These are phyloP conservation scores for Chlorella sorokiniana DNA, from an alignment of 139 green algal genomes.

Conservation along the genomic window DNA sequence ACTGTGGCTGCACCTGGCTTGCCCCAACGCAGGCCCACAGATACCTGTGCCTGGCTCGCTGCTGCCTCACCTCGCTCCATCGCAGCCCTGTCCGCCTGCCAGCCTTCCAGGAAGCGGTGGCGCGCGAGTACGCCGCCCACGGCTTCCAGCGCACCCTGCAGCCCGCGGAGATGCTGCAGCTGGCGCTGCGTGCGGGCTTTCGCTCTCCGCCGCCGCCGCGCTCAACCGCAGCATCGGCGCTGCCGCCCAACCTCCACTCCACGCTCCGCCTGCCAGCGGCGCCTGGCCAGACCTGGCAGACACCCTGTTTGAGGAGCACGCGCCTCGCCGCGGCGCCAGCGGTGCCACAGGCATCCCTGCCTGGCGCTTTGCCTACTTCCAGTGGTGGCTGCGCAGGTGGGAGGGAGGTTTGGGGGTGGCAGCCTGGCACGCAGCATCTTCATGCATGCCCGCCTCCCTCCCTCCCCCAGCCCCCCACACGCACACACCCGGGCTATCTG, in stretches of 20 bases:
- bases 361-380: not conserved
- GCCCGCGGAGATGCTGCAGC: not conserved
- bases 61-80: conserved; percentile 1
- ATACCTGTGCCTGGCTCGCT: not conserved
- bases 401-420: not conserved
- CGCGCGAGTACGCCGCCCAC: not conserved
- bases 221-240: not conserved
- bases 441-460: not conserved
- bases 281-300: not conserved
- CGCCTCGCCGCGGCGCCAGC: not conserved
- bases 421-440: not conserved
- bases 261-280: not conserved
- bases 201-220: not conserved
- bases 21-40: conserved; percentile 8
- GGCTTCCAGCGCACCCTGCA: not conserved
- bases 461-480: not conserved
- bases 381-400: conserved; percentile 16
- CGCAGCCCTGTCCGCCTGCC: not conserved
- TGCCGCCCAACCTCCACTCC: not conserved
- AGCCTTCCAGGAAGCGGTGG: not conserved
- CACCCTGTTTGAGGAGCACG: too few relatives aligned
- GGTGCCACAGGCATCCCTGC: not conserved
- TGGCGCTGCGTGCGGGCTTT: conserved; percentile 4
- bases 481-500: not conserved
- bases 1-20: too few relatives aligned